Percentiles rank a stretch among this genome's conserved stretches.
Conservation (phyloP, 116 monocot genomes). For the Posidonia oceanica region DNA sequence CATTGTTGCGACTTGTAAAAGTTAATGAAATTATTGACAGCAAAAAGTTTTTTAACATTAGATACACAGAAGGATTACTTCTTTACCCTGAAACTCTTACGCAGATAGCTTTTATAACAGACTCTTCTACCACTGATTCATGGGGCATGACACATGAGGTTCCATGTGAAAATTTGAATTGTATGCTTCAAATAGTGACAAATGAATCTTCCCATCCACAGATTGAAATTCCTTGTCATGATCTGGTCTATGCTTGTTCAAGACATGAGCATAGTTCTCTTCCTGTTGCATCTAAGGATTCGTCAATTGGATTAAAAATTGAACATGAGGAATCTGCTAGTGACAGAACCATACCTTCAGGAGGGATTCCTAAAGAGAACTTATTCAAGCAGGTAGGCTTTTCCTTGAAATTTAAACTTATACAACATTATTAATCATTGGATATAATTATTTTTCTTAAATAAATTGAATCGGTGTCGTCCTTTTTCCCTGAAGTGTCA, state of each 20-base stretch:
- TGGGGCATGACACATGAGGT: slow-evolving; percentile 7
- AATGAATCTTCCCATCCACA: slow-evolving; percentile 47
- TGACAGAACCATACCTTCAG: slow-evolving; percentile 29
- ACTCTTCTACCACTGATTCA: slow-evolving; percentile 8
- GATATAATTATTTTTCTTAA: too few species aligned
- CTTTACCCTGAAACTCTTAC: slow-evolving; percentile 49
- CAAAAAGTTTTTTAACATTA: slow-evolving; percentile 35
- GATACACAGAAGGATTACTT: slow-evolving; percentile 48
- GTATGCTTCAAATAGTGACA: slow-evolving; percentile 41
- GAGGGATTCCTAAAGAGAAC: slow-evolving; percentile 21
- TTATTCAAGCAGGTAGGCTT: slow-evolving; percentile 33
- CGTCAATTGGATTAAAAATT: slow-evolving; percentile 14
- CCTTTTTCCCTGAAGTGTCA: too few species aligned
- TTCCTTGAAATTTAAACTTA: not conserved
- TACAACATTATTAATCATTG: too few species aligned
- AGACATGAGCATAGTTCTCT: slow-evolving; percentile 4
- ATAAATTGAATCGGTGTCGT: too few species aligned
- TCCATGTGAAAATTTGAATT: slow-evolving; percentile 17
- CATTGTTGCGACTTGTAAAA: slow-evolving; percentile 33
- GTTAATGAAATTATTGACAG: slow-evolving; percentile 34
- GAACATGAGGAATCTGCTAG: slow-evolving; percentile 16
- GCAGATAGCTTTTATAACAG: slow-evolving; percentile 38
- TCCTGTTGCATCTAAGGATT: slow-evolving; percentile 9
- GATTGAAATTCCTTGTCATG: slow-evolving; percentile 50
- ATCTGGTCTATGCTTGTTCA: slow-evolving; percentile 22